phyloP scores from a whole-genome alignment of 371 early-diverging fungal genomes.

The Dichotomocladium elegans region DNA sequence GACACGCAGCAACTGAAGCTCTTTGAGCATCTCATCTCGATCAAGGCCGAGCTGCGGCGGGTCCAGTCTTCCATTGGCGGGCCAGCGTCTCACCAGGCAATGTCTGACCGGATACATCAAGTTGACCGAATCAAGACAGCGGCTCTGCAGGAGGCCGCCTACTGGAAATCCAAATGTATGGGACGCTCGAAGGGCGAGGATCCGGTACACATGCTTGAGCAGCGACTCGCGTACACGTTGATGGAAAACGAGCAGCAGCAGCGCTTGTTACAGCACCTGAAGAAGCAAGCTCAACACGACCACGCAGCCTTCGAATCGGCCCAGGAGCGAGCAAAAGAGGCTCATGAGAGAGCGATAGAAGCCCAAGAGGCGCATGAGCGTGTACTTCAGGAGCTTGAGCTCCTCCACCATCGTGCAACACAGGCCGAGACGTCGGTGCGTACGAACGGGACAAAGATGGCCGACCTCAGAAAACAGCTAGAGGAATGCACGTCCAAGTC shows the following conservation, averaged over 20 bases:
- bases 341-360: constrained; percentile 44
- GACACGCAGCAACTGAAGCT: constrained; percentile 28
- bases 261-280: constrained; percentile 27
- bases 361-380: constrained; percentile 45
- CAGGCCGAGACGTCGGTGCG: constrained; percentile 39
- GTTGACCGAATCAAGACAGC: constrained; percentile 50
- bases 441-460: constrained; percentile 24
- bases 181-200: constrained; percentile 12
- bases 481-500: constrained; percentile 6
- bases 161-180: constrained; percentile 48
- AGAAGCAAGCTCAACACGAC: constrained; percentile 44
- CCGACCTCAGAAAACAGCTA: constrained; percentile 16
- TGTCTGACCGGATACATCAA: constrained; percentile 39
- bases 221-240: constrained; percentile 37
- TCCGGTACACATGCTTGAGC: constrained; percentile 41
- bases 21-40: constrained; percentile 36
- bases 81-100: constrained; percentile 36
- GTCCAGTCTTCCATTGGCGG: constrained; percentile 37
- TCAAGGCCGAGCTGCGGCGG: constrained; percentile 41
- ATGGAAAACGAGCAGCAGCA: constrained; percentile 41
- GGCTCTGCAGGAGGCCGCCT: constrained; percentile 57
- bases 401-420: constrained; percentile 34
- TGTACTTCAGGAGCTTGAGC: constrained; percentile 37
- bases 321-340: constrained; percentile 45
- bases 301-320: constrained; percentile 34